A percentile compares a stretch with the other conserved stretches of the same genome.
Conservation (phyloP, 495 filamentous ascomycete genomes). For the Darksidea phi region DNA sequence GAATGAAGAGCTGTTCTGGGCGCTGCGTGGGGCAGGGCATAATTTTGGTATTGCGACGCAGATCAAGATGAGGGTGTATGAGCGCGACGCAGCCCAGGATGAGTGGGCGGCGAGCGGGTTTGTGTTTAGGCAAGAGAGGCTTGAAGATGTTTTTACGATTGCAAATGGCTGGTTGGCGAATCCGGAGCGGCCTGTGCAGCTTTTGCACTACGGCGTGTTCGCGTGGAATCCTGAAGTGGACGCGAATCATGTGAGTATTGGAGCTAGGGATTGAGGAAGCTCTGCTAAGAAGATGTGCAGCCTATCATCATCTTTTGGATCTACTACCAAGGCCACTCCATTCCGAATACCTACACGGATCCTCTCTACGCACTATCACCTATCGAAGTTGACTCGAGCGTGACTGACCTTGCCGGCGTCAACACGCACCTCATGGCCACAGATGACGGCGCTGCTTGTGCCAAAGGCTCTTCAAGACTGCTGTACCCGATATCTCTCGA, state of each 20-base stretch:
- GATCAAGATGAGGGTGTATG: conserved; percentile 36
- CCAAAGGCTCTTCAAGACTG: background rate
- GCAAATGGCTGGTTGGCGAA: background rate
- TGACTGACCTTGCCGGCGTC: conserved; percentile 1
- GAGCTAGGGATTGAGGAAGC: background rate
- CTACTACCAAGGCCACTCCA: background rate
- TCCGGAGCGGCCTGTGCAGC: background rate
- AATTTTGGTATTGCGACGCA: conserved; percentile 44
- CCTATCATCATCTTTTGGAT: background rate
- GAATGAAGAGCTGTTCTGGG: conserved; percentile 13
- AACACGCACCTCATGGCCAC: background rate
- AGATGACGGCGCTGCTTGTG: background rate
- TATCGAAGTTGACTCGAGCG: background rate
- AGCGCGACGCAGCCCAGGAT: background rate
- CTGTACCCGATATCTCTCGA: background rate
- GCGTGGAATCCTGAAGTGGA: background rate
- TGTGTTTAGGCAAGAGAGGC: conserved; percentile 52
- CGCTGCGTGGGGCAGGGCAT: conserved; percentile 36
- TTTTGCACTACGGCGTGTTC: background rate
- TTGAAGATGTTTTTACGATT: conserved; percentile 37
- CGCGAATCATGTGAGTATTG: background rate
- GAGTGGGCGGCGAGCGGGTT: conserved; percentile 50
- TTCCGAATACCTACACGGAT: background rate
- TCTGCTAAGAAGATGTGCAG: background rate
- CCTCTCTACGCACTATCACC: background rate